Conservation (phyloP, 768 basidiomycete species). For the Kwoniella sp. region DNA sequence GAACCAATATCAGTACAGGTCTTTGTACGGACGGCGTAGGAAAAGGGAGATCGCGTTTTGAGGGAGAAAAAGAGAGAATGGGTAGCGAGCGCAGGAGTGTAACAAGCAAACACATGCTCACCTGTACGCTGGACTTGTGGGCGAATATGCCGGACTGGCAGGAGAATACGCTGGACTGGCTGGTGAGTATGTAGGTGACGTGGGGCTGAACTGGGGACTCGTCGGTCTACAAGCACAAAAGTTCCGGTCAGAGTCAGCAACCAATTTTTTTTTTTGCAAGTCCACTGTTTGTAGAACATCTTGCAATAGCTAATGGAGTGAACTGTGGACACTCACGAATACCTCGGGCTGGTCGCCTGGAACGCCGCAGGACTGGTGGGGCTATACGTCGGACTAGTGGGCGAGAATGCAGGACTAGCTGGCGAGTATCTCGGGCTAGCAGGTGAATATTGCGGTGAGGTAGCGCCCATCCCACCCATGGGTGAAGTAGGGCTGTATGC, state of each 20-base stretch:
- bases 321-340: constrained; percentile 36
- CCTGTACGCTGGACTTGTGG: constrained; percentile 76
- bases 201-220: constrained; percentile 86
- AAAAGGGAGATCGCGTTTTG: no score
- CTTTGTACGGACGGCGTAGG: no score
- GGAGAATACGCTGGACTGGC: constrained; percentile 91
- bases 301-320: background rate
- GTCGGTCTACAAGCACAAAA: constrained; percentile 82
- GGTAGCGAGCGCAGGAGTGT: no score
- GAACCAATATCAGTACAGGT: background rate
- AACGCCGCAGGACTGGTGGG: constrained; percentile 49
- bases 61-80: no score
- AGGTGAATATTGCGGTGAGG: constrained; percentile 51
- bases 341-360: constrained; percentile 56
- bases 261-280: background rate
- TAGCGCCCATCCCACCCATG: constrained; percentile 35
- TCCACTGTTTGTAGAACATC: no score
- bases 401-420: constrained; percentile 43
- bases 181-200: constrained; percentile 83
- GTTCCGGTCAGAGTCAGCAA: constrained; percentile 71
- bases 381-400: constrained; percentile 51
- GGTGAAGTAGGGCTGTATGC: constrained; percentile 48
- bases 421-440: constrained; percentile 45
- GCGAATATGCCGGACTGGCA: constrained; percentile 88
- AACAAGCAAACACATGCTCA: constrained; percentile 6